phyloP scores from a whole-genome alignment of 1,284 basidiomycete species.

The Cutaneotrichosporon cutaneum region DNA sequence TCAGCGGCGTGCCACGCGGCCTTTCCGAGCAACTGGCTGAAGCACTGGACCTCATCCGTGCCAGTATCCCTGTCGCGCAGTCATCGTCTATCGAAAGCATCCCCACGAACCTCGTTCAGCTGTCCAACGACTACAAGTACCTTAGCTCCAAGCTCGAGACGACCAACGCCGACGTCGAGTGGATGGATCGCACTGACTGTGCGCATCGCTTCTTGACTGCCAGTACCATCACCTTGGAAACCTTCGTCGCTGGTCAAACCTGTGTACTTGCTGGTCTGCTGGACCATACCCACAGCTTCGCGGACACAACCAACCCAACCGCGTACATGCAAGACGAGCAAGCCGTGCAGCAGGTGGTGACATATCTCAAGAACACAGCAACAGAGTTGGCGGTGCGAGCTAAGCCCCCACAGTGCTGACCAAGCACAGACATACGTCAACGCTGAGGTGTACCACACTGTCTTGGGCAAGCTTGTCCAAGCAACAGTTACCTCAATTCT shows the following conservation, averaged over 20 bases:
- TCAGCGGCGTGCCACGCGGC: background rate
- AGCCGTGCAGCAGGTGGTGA: constrained; percentile 52
- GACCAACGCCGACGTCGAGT: constrained; percentile 52
- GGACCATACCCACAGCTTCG: constrained; percentile 55
- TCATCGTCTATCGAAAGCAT: constrained; percentile 59
- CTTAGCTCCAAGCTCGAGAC: constrained; percentile 55
- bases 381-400: constrained; percentile 69
- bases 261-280: background rate
- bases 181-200: constrained; percentile 57
- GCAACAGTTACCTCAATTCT: constrained; percentile 68
- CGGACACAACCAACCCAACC: constrained; percentile 55
- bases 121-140: constrained; percentile 82
- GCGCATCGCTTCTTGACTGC: constrained; percentile 58
- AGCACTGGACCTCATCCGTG: constrained; percentile 18
- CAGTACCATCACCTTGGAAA: constrained; percentile 66
- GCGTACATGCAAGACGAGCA: constrained; percentile 30
- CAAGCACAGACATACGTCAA: constrained; percentile 23
- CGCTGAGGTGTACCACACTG: background rate
- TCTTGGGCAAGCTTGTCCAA: constrained; percentile 74
- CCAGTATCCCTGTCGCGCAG: constrained; percentile 73
- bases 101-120: constrained; percentile 68
- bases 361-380: constrained; percentile 65
- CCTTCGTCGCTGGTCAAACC: constrained; percentile 43
- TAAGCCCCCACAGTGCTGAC: constrained; percentile 5
- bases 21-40: constrained; percentile 13